Evolutionary conservation across 345 rosid genomes (phyloP), one percentile per base, ranked within the genome.

Genomic region (Linum usitatissimum): DNA sequence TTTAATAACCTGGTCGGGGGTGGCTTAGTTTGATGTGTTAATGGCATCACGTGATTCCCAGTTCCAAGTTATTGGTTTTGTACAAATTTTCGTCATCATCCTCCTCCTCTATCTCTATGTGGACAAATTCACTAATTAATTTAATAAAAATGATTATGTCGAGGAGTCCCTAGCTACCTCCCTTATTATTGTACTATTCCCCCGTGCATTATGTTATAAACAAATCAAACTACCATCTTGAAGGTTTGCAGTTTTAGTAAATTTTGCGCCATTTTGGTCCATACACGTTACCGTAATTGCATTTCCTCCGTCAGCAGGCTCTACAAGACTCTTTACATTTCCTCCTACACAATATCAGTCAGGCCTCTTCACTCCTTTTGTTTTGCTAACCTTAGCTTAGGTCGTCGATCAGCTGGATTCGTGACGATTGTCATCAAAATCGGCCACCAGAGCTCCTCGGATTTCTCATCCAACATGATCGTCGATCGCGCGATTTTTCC

Each of bases 21-120:
- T 23, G 28, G 28, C 40, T 40, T 19, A 34, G 9, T 3, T 56
- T 65, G 15, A 60, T 13, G 56, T 72, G 69, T 77, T 78, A 80
- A 86, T 81, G 88, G 86, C 87, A 77, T 81, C 88, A 89, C 93
- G 93, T 89, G 96, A 69, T 79, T 86, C 82, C 84, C 66, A 81
- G 60, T 80, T 83, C 80, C 91, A 67, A 83, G 80, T 60, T 53
- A 48, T 72, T 5, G 70, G 70, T 70, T 65, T 57, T 70, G 61
- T 65, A 60, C 79, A 68, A 66, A 71, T 71, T 71, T 67, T 23
- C 28, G 28, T 23, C 28, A 23, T 23, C 28, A 23, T 23, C 28
- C 28, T 23, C 28, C 1, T 23, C 28, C 28, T 23, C 28, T 23
- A 23, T 23, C 28, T 23, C 28, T 23, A 23, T 23, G 28, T 23